Conservation (phyloP, 148 eudicot species). For the Euryodendron excelsum region DNA sequence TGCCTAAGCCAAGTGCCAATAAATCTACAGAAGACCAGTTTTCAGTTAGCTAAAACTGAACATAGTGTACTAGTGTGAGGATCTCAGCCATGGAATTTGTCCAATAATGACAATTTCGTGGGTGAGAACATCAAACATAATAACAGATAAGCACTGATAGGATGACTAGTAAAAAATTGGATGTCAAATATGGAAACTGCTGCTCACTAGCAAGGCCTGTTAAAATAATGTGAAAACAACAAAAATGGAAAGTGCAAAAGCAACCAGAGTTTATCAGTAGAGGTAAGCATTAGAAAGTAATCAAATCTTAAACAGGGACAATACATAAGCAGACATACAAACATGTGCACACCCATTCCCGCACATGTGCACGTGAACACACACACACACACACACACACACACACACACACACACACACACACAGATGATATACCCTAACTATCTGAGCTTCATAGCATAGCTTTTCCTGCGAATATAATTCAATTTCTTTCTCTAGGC, state of each 20-base stretch:
- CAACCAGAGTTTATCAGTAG: not conserved
- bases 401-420: not conserved
- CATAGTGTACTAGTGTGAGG: not conserved
- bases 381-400: not conserved
- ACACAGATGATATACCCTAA: conserved; percentile 82
- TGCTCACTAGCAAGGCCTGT: not conserved
- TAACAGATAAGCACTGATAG: too few species aligned
- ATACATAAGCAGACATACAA: not conserved
- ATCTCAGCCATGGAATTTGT: not conserved
- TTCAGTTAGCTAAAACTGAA: not conserved
- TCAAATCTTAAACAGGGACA: not conserved
- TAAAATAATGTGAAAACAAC: not conserved
- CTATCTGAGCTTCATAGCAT: conserved; percentile 96
- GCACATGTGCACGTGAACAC: too few species aligned
- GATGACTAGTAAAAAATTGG: too few species aligned
- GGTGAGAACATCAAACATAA: not conserved
- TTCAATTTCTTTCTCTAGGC: conserved; percentile 82
- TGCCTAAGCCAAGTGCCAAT: not conserved
- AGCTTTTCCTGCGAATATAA: conserved; percentile 68
- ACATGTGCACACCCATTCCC: too few species aligned
- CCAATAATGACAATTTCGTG: not conserved
- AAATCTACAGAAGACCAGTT: not conserved
- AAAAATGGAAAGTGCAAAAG: not conserved
- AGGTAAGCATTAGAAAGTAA: not conserved
- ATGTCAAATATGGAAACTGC: too few species aligned